These are phyloP conservation scores for Gonapodya prolifera DNA, from an alignment of 192 early-diverging fungal species.

Conservation along the genomic window DNA sequence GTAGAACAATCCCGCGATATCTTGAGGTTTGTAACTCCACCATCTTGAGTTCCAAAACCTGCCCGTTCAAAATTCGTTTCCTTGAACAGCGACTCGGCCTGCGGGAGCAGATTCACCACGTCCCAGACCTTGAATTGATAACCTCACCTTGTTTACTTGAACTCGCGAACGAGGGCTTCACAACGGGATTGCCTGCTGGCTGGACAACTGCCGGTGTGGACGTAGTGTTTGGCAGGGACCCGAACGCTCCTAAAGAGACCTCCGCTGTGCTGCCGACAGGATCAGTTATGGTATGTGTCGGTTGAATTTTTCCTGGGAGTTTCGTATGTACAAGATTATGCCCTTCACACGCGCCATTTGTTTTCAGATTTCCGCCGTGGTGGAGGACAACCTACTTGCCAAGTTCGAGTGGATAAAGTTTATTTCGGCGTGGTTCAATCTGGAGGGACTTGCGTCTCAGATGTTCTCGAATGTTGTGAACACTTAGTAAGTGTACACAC, in stretches of 20 bases:
- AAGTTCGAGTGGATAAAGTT: slow-evolving; percentile 1
- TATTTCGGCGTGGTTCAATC: not conserved
- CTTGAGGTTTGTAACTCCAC: not conserved
- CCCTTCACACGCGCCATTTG: not conserved
- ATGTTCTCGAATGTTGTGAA: not conserved
- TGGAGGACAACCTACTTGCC: not conserved
- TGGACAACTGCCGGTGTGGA: not conserved
- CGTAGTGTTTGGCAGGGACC: not conserved
- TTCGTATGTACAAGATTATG: not conserved
- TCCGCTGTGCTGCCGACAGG: not conserved
- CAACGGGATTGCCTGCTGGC: not conserved
- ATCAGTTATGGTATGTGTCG: not conserved
- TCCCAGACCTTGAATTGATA: not conserved
- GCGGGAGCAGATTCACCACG: not conserved
- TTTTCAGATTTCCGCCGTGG: not conserved
- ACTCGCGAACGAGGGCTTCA: not conserved
- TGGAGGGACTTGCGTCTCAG: not conserved
- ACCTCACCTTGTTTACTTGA: not conserved
- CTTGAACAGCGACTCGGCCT: slow-evolving; percentile 3
- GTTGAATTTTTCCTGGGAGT: not conserved
- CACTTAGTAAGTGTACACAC: too few species aligned
- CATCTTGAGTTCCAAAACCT: not conserved
- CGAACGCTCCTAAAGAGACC: not conserved
- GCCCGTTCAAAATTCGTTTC: not conserved
- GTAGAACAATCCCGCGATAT: not conserved